These are phyloP conservation scores for Schizosaccharomyces cryophilus DNA, from an alignment of 805 yeast genomes.

Conservation along the genomic window DNA sequence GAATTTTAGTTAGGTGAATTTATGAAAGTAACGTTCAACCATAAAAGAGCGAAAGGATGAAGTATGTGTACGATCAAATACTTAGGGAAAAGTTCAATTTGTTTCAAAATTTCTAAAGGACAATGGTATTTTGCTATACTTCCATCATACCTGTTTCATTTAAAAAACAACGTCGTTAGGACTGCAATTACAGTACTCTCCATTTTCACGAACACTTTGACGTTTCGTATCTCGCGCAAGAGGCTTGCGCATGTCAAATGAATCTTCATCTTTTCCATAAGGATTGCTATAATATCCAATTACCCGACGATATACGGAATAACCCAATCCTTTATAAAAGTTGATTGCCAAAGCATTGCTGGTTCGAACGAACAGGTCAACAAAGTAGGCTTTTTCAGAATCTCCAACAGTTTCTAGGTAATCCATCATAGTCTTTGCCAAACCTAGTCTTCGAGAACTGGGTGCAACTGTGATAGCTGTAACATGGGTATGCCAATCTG, in stretches of 20 bases:
- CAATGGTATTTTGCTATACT: background rate
- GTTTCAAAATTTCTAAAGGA: too few relatives aligned
- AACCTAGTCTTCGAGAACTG: constrained; percentile 58
- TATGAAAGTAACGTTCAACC: too few relatives aligned
- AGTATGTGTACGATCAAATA: too few relatives aligned
- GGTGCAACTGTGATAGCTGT: constrained; percentile 84
- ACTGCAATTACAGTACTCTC: constrained; percentile 8
- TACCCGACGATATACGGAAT: constrained; percentile 63
- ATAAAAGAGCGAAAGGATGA: too few relatives aligned
- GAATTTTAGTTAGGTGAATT: too few relatives aligned
- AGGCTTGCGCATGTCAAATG: constrained; percentile 34
- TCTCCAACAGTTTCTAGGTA: constrained; percentile 53
- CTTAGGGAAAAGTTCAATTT: too few relatives aligned
- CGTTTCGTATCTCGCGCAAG: constrained; percentile 14
- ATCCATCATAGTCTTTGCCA: constrained; percentile 58
- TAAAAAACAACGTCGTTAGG: constrained; percentile 9
- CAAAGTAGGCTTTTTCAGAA: constrained; percentile 53
- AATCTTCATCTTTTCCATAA: constrained; percentile 40
- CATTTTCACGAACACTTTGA: constrained; percentile 12
- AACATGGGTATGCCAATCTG: constrained; percentile 89
- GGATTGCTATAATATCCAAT: constrained; percentile 54
- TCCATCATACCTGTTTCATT: background rate
- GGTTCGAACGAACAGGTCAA: constrained; percentile 79
- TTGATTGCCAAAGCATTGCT: constrained; percentile 58
- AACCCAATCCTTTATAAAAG: constrained; percentile 69